Evolutionary conservation across 108 stramenopile species (phyloP), one percentile per base, ranked within the genome.

Genomic region (Cyclotella kingstonii): DNA sequence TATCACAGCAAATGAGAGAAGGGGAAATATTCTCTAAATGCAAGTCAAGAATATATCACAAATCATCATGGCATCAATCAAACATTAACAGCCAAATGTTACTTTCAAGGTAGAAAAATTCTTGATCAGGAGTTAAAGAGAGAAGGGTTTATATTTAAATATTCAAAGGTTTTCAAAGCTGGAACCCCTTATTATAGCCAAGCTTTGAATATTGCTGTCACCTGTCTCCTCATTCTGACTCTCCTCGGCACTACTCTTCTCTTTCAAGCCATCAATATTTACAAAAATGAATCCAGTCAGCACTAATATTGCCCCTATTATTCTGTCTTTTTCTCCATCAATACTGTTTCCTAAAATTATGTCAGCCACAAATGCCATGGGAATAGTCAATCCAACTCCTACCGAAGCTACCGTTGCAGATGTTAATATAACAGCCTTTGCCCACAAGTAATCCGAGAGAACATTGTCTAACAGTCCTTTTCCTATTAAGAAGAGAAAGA

Each of bases 321-420:
- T 66, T 4, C 81, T 78, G 23, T 60, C 56, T 17, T 29, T 26
- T 15, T 66, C 50, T 52, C 76, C 3, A 3, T 70, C 81, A 54
- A 83, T 64, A 38, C 43, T 29, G 28, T 62, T 50, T 18, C 73
- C 83, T 69, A 94, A 52, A 19, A 90, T n/a, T 33, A 56, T 63
- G 68, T 98, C 96, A 53, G 89, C 79, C 21, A 63, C 26, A 60
- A 96, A 93, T 1, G 97, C 97, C 63, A 98, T 65, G 14, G 98
- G 98, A 22, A 99, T 96, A 27, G 98, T 99, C 52, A 99, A 77
- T 11, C 93, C 90, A 47, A 98, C 80, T 7, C 95, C 95, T 4
- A 99, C 96, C 0, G 96, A 95, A 7, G 97, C 96, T 8, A 96
- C 95, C 11, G 98, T 99, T 6, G 98, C 95, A 22, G 84, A 88